phyloP scores from a whole-genome alignment of 1,284 basidiomycete genomes.

The Golubevia pallescens region DNA sequence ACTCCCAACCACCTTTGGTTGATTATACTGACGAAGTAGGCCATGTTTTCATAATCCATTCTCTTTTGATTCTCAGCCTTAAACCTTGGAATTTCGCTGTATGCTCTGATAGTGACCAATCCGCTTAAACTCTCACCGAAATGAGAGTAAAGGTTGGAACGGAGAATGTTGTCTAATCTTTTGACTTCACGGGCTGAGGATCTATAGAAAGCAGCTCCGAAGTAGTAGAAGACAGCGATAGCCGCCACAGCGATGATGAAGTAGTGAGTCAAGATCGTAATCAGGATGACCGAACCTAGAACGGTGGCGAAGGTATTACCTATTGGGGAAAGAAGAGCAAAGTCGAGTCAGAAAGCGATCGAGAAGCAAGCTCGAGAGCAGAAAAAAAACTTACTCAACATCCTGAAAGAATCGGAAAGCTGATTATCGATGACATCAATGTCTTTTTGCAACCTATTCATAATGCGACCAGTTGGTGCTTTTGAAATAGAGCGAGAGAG shows the following conservation, averaged over 20 bases:
- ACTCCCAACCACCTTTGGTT: conserved; percentile 86
- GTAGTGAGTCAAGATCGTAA: conserved; percentile 75
- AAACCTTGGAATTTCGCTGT: conserved; percentile 44
- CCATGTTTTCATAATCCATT: conserved; percentile 85
- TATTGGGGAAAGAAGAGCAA: too few relatives aligned
- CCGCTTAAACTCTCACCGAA: conserved; percentile 69
- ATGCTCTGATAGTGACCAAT: conserved; percentile 74
- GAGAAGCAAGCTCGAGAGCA: too few relatives aligned
- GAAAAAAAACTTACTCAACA: conserved; percentile 21
- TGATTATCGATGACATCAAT: conserved; percentile 63
- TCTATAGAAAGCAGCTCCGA: conserved; percentile 78
- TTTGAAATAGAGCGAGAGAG: too few relatives aligned
- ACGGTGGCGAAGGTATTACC: conserved; percentile 66
- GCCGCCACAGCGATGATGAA: conserved; percentile 70
- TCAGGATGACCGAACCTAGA: conserved; percentile 72
- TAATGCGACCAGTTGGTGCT: conserved; percentile 57
- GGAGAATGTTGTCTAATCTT: conserved; percentile 67
- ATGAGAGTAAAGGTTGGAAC: conserved; percentile 48
- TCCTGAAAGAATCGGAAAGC: conserved; percentile 56
- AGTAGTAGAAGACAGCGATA: conserved; percentile 48
- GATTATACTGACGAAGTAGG: conserved; percentile 82
- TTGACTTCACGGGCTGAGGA: conserved; percentile 87
- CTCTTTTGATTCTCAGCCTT: conserved; percentile 49
- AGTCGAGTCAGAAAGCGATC: too few relatives aligned
- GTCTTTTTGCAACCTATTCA: conserved; percentile 59